Evolutionary conservation across 2,329 filamentous ascomycete genomes (phyloP).

Genomic region (Aciculosporium take): DNA sequence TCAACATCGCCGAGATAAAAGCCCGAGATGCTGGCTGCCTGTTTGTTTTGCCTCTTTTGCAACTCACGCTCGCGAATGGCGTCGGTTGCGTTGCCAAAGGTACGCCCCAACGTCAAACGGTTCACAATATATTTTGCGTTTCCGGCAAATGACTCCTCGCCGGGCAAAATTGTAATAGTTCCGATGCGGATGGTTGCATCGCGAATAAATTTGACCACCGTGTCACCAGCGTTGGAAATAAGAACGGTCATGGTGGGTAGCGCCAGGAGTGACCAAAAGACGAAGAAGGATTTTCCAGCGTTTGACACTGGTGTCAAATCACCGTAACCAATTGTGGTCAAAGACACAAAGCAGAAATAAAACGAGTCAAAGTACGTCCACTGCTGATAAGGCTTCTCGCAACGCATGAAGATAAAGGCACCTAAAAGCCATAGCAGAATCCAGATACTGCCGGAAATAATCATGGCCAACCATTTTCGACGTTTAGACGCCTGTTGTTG

Average conservation of each 20-base stretch:
- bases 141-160: slow-evolving; percentile 33
- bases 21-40: not conserved
- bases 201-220: slow-evolving; percentile 51
- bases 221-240: slow-evolving; percentile 72
- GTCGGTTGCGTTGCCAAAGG: slow-evolving; percentile 19
- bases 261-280: slow-evolving; percentile 82
- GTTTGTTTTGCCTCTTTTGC: not conserved
- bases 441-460: slow-evolving; percentile 54
- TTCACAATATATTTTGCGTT: slow-evolving; percentile 30
- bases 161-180: slow-evolving; percentile 46
- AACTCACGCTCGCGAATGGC: slow-evolving; percentile 3
- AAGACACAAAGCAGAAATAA: slow-evolving; percentile 74
- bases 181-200: slow-evolving; percentile 42
- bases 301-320: slow-evolving; percentile 66
- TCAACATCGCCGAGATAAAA: slow-evolving; percentile 4
- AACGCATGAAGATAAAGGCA: slow-evolving; percentile 53
- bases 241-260: slow-evolving; percentile 81
- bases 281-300: slow-evolving; percentile 70
- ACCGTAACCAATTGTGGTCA: slow-evolving; percentile 80
- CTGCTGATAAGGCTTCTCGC: slow-evolving; percentile 36
- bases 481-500: slow-evolving; percentile 50
- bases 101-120: slow-evolving; percentile 26
- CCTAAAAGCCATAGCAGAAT: slow-evolving; percentile 67
- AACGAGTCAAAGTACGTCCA: slow-evolving; percentile 70
- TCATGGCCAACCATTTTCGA: slow-evolving; percentile 61